Conservation (phyloP, 179 eudicot species). For the Beta corolliflora region DNA sequence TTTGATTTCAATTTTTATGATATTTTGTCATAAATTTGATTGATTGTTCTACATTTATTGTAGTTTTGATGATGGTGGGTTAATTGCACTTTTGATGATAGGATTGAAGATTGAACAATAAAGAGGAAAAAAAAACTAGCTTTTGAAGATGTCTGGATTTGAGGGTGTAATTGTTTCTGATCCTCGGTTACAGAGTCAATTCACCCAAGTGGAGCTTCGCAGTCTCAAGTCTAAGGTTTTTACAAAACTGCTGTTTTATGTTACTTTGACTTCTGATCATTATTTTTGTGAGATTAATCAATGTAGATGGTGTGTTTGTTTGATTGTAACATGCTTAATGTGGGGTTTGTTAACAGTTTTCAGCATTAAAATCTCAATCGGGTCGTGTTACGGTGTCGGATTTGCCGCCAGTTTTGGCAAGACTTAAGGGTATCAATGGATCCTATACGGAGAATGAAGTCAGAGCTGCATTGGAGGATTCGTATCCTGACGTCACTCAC, state of each 20-base stretch:
- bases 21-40: not conserved
- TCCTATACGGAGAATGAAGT: conserved; percentile 58
- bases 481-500: conserved; percentile 53
- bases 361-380: conserved; percentile 42
- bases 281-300: not conserved
- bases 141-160: conserved; percentile 58
- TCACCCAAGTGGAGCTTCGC: conserved; percentile 78
- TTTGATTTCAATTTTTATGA: not conserved
- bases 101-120: conserved; percentile 22
- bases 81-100: conserved; percentile 23
- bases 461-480: conserved; percentile 58
- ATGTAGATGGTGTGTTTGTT: conserved; percentile 12
- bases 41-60: conserved; percentile 16
- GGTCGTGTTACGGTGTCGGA: conserved; percentile 56
- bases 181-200: conserved; percentile 79
- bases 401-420: conserved; percentile 69
- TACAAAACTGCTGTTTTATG: not conserved
- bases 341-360: conserved; percentile 43
- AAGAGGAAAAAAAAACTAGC: conserved; percentile 11
- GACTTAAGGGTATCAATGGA: conserved; percentile 53
- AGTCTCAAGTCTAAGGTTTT: conserved; percentile 64
- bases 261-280: conserved; percentile 10
- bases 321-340: conserved; percentile 7
- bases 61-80: conserved; percentile 6
- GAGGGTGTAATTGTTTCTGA: conserved; percentile 76